Evolutionary conservation across 1,139 yeast species (phyloP).

Genomic region (Suhomyces kunorum): DNA sequence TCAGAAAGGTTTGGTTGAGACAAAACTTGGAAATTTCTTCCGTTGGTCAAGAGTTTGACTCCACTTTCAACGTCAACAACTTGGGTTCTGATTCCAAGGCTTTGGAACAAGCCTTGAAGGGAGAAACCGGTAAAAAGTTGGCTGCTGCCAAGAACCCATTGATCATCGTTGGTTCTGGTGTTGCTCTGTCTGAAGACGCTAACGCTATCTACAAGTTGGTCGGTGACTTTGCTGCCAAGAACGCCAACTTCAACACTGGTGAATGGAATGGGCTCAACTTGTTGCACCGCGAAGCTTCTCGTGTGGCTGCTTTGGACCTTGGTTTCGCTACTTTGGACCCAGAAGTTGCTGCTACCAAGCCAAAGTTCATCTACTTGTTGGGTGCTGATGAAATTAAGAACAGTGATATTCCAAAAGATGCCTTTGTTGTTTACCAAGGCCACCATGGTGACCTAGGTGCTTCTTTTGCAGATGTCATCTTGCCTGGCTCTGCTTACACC

Average conservation of each 20-base stretch:
- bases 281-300: constrained; percentile 83
- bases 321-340: constrained; percentile 68
- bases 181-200: constrained; percentile 68
- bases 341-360: constrained; percentile 50
- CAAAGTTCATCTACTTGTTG: constrained; percentile 77
- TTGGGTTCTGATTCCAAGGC: constrained; percentile 64
- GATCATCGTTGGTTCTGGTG: constrained; percentile 82
- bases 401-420: constrained; percentile 75
- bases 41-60: constrained; percentile 75
- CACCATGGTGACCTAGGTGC: constrained; percentile 94
- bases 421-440: constrained; percentile 88
- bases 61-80: constrained; percentile 68
- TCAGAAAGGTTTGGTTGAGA: constrained; percentile 80
- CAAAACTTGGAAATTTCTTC: constrained; percentile 65
- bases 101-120: constrained; percentile 61
- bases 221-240: constrained; percentile 61
- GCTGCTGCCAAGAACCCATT: constrained; percentile 71
- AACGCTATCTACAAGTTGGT: constrained; percentile 61
- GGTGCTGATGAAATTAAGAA: constrained; percentile 83
- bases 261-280: constrained; percentile 85
- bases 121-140: constrained; percentile 70
- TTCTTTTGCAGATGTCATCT: constrained; percentile 80
- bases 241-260: constrained; percentile 62
- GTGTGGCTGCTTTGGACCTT: constrained; percentile 83
- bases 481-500: constrained; percentile 89